Evolutionary conservation across 257 asterid species (phyloP).

Genomic region (Ilex aquifolium): DNA sequence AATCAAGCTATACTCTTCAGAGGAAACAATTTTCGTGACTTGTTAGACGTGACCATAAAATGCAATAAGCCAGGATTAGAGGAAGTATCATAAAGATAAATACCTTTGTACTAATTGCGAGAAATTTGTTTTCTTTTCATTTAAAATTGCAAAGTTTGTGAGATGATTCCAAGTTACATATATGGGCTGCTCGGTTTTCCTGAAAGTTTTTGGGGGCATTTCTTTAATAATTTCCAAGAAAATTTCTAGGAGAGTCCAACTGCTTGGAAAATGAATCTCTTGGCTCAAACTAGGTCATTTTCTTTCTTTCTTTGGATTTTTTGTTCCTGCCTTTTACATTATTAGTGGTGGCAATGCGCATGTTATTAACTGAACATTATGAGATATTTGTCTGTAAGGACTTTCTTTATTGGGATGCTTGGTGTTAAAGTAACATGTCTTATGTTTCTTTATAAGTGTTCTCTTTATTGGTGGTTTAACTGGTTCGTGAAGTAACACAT

Average conservation of each 20-base stretch:
- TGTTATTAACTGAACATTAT: background rate
- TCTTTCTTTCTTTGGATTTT: background rate
- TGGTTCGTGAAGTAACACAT: conserved; percentile 14
- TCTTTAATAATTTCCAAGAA: no score
- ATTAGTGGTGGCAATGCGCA: background rate
- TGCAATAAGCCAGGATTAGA: no score
- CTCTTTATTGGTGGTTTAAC: background rate
- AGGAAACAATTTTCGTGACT: no score
- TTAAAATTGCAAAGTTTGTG: no score
- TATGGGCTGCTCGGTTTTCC: no score
- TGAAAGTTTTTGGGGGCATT: no score
- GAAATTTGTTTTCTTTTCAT: no score
- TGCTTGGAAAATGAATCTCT: background rate
- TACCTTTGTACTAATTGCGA: no score
- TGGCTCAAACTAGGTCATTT: background rate
- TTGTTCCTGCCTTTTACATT: background rate
- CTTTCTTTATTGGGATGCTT: background rate
- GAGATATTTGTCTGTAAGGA: background rate
- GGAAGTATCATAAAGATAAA: no score
- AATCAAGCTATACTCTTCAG: no score
- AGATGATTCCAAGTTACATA: no score
- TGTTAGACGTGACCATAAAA: no score
- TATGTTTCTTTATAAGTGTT: conserved; percentile 19
- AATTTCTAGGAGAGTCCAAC: background rate
- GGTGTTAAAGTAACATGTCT: conserved; percentile 17